Evolutionary conservation across 2,329 filamentous ascomycete genomes (phyloP), one percentile per base, ranked within the genome.

Genomic region (Harringtonia lauricola): DNA sequence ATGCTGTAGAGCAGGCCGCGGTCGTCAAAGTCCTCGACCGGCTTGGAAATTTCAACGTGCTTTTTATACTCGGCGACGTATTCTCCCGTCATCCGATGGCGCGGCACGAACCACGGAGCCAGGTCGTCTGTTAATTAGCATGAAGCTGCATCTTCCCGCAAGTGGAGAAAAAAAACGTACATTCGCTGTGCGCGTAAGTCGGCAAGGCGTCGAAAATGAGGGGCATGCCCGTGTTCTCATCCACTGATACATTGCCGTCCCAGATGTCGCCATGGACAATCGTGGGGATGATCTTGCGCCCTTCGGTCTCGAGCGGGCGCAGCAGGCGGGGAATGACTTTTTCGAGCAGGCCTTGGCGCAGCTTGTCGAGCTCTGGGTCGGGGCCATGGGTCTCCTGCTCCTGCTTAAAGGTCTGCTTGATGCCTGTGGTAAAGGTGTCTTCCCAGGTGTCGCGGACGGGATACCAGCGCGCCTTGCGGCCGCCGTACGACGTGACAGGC

Each of bases 231-330:
- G 53, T 63, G 6, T 57, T 48, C 6, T 47, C 39, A 24, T 64
- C 55, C 1, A 59, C 55, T 0, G 55, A 57, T 5, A 56, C 45
- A 47, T 70, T 70, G 5, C 49, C 63, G 42, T 59, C 55, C 65
- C 65, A 69, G 6, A 70, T 51, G 39, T 70, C 64, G 0, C 64
- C 64, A 39, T 72, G 68, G 1, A 72, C 55, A 2, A 72, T 54
- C 1, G 54, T 58, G 2, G 68, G 68, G 39, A 64, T 65, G 2
- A 72, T 48, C 0, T 31, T 55, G 15, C 63, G 54, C 1, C 66
- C 64, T 0, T 59, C 59, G 2, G 50, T 61, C 47, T 70, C 62
- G 2, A 72, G 56, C 1, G 64, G 63, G 5, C 65, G 47, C 8
- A 72, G 54, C 0, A 72, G 55, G 15, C 67, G 55, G 1, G 69